phyloP scores from a whole-genome alignment of 2,329 filamentous ascomycete genomes.

The Cylindrodendrum hubeiense region DNA sequence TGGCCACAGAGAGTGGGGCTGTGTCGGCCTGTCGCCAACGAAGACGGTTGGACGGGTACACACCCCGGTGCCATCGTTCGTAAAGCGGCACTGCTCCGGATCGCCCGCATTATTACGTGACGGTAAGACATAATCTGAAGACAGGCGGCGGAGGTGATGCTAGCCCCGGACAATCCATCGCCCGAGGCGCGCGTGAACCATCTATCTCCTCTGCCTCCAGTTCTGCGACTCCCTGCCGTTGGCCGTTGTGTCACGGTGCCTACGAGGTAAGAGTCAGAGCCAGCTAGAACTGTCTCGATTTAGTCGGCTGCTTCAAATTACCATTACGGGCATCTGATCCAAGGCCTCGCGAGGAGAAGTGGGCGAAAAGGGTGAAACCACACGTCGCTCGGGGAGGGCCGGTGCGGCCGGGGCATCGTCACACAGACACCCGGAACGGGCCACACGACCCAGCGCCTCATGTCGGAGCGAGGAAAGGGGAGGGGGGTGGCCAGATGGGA shows the following conservation, averaged over 20 bases:
- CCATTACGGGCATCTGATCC: background rate
- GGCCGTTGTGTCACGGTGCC: background rate
- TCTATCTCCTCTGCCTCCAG: background rate
- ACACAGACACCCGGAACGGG: slow-evolving; percentile 17
- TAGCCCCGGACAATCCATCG: slow-evolving; percentile 2
- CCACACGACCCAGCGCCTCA: slow-evolving; percentile 6
- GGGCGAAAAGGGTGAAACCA: slow-evolving; percentile 5
- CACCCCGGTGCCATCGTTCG: background rate
- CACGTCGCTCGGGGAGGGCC: slow-evolving; percentile 4
- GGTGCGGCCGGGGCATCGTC: slow-evolving; percentile 9
- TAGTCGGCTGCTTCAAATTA: background rate
- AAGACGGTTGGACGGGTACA: slow-evolving; percentile 6
- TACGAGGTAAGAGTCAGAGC: background rate
- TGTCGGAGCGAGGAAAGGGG: background rate
- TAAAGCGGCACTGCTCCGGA: slow-evolving; percentile 23
- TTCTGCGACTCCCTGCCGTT: no score
- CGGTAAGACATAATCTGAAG: slow-evolving; percentile 16
- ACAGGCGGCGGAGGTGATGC: slow-evolving; percentile 9
- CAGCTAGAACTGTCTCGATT: background rate
- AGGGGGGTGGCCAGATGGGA: slow-evolving; percentile 5
- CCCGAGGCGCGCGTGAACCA: background rate
- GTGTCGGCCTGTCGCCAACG: background rate
- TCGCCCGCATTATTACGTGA: slow-evolving; percentile 13
- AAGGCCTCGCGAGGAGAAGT: background rate
- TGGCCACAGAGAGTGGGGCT: background rate